Evolutionary conservation across 2,329 filamentous ascomycete species (phyloP), one percentile per base, ranked within the genome.

Genomic region (Exophiala lecanii-corni): DNA sequence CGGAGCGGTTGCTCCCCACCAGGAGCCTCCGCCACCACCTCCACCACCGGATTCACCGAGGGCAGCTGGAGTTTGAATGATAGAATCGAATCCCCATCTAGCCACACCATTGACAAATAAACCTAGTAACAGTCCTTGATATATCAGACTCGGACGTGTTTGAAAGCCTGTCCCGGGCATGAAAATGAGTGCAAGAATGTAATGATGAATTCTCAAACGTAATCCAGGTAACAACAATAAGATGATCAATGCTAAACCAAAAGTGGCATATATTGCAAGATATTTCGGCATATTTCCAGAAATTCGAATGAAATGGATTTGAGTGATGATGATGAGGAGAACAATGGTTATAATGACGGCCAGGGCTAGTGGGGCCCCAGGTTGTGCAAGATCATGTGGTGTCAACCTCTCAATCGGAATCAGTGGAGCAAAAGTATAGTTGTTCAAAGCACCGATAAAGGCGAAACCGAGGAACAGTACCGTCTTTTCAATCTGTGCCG

Each of bases 361-460:
- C 36, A 98, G 69, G 0, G 92, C 91, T 1, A 86, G 76, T 43
- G 87, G 82, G 1, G 91, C 92, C 5, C 92, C 92, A 0, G 92
- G 91, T 59, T 98, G 89, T 55, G 89, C 83, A 32, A 98, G 79
- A 59, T 98, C 92, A 61, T 94, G 88, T 0, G 83, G 81, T 6
- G 86, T 97, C n/a, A 98, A 74, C 2, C 92, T 83, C 63, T 89
- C 81, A 53, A 98, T 92, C 0, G 92, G 92, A 49, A 98, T 96
- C 66, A 86, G 84, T 7, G 62, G 61, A 57, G 88, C 85, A 58
- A 98, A 87, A 0, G 92, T 97, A 65, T 96, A 94, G 66, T 97
- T 97, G 59, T 91, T 91, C 54, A 98, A 68, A 1, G 87, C 83
- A 12, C 89, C 92, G 28, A 96, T 79, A 84, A 94, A 98, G 59